A percentile compares a stretch with the other conserved stretches of the same genome.
Conservation (phyloP, 2,329 filamentous ascomycete genomes). For the Scytalidium lignicola region DNA sequence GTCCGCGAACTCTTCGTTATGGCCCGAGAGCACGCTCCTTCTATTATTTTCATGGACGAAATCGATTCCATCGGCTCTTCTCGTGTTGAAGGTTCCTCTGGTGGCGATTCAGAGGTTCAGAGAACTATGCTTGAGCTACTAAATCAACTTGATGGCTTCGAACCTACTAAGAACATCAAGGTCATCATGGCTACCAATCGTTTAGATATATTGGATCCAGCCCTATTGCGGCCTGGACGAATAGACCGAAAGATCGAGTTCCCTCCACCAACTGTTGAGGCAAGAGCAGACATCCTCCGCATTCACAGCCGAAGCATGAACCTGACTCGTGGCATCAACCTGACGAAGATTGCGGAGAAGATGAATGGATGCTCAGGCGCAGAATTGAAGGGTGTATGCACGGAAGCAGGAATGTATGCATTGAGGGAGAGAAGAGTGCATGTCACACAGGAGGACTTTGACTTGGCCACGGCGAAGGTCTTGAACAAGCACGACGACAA, state of each 20-base stretch:
- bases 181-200: conserved; percentile 99
- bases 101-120: conserved; percentile 96
- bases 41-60: conserved; percentile 99
- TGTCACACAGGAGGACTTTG: conserved; percentile 98
- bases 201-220: conserved; percentile 93
- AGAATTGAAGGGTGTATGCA: conserved; percentile 97
- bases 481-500: conserved; percentile 99
- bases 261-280: conserved; percentile 92
- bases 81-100: conserved; percentile 90
- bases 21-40: conserved; percentile 95
- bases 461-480: conserved; percentile 97
- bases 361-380: conserved; percentile 99
- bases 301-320: conserved; percentile 99
- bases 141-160: conserved; percentile 97
- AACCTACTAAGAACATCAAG: conserved; percentile 99
- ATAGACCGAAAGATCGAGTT: conserved; percentile 99
- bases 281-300: conserved; percentile 91
- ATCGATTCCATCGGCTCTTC: conserved; percentile 98
- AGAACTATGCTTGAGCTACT: conserved; percentile 97
- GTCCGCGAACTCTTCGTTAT: conserved; percentile 98
- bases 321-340: conserved; percentile 91
- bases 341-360: conserved; percentile 98
- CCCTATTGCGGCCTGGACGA: conserved; percentile 87
- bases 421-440: conserved; percentile 92
- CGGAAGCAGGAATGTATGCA: conserved; percentile 97